Evolutionary conservation across 1,284 basidiomycete genomes (phyloP).

Genomic region (Trametes polyzona): DNA sequence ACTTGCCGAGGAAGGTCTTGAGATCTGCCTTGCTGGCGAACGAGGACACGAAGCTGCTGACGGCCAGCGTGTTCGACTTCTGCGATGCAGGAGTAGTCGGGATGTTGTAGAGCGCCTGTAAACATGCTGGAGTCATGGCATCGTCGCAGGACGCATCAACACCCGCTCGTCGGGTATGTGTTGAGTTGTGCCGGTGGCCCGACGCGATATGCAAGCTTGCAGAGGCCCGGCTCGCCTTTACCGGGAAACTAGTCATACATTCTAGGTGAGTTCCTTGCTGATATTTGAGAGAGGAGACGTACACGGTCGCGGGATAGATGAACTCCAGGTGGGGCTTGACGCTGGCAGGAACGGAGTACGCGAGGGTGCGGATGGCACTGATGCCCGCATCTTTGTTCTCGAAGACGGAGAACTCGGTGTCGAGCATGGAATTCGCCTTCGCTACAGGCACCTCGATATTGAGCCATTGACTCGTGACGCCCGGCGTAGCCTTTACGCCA

Average conservation of each 20-base stretch:
- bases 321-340: slow-evolving; percentile 41
- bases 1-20: slow-evolving; percentile 52
- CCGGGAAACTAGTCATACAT: slow-evolving; percentile 17
- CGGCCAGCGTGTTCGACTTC: slow-evolving; percentile 51
- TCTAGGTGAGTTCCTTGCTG: slow-evolving; percentile 24
- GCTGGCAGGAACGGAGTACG: slow-evolving; percentile 45
- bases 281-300: slow-evolving; percentile 2
- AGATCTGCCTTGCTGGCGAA: slow-evolving; percentile 57
- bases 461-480: slow-evolving; percentile 35
- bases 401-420: slow-evolving; percentile 42
- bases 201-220: slow-evolving; percentile 6
- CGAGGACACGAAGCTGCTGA: slow-evolving; percentile 60
- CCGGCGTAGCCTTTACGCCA: slow-evolving; percentile 35
- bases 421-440: slow-evolving; percentile 43
- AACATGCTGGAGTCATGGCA: slow-evolving; percentile 56
- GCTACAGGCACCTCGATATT: slow-evolving; percentile 31
- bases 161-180: slow-evolving; percentile 7
- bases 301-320: slow-evolving; percentile 44
- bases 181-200: slow-evolving; percentile 5
- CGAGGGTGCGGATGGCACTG: slow-evolving; percentile 40
- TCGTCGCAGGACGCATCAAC: slow-evolving; percentile 19
- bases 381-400: slow-evolving; percentile 38
- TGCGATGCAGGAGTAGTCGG: slow-evolving; percentile 49
- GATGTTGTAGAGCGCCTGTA: slow-evolving; percentile 56
- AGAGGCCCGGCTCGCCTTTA: slow-evolving; percentile 10